Evolutionary conservation across 306 rosid species (phyloP), one percentile per base, ranked within the genome.

Genomic region (Dalbergia cultrata): DNA sequence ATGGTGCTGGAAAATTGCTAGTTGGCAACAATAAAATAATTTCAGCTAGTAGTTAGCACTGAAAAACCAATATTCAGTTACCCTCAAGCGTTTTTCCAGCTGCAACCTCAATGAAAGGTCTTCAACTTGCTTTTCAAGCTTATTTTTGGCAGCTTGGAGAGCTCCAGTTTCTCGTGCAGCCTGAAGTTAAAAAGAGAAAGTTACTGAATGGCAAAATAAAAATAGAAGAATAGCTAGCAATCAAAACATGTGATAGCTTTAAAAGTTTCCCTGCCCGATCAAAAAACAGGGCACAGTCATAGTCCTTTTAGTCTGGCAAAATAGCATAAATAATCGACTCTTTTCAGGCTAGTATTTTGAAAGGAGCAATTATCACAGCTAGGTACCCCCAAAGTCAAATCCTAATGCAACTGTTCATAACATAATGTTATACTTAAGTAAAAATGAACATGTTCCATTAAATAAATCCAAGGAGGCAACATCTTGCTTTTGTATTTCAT

Each of bases 101-200:
- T 93, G 98, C 76, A 96, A 84, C 82, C 99, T 96, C 93, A 95
- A 90, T 62, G 98, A 84, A 80, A 96, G 88, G 67, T 96, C 99
- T 79, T 96, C 99, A 70, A 96, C 99, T 85, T 96, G 99, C 82
- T 96, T 96, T 86, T 96, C 99, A 80, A 96, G 88, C 91, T 96
- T 96, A 86, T 96, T 96, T 89, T 96, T 96, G 79, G 99, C 99
- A 76, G 99, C 99, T 90, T 96, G 99, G 67, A 96, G 98, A 74
- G 99, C 99, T 62, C 99, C 99, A 19, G 99, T 96, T 87, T 96
- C 99, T 84, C 89, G 93, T 68, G 99, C 98, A 88, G 99, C 97
- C 99, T 96, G 90, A 65, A 72, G 58, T 49, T 37, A 26, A 6
- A 37, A 16, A 47, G 50, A 33, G n/a, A 21, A 62, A 26, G 61